These are phyloP conservation scores for Rhazya stricta DNA, from an alignment of 257 asterid genomes.

Conservation along the genomic window DNA sequence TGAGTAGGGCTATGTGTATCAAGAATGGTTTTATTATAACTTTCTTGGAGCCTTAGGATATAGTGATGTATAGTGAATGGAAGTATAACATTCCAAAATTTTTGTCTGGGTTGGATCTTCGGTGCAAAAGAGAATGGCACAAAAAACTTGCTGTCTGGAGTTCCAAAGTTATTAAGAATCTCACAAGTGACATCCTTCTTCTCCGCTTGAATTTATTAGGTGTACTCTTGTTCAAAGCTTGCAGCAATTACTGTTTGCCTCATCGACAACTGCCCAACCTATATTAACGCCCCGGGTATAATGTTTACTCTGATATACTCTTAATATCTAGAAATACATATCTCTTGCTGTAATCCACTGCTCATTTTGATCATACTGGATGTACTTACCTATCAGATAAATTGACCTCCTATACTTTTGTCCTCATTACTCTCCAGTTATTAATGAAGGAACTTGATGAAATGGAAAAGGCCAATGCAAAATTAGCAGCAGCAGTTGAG, in stretches of 20 bases:
- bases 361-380: background rate
- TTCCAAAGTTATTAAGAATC: conserved; percentile 7
- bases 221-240: conserved; percentile 88
- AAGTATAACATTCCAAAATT: background rate
- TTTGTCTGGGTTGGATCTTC: background rate
- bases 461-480: conserved; percentile 87
- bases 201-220: conserved; percentile 39
- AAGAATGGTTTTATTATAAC: background rate
- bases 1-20: background rate
- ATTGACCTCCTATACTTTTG: background rate
- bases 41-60: background rate
- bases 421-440: conserved; percentile 33
- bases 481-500: conserved; percentile 88
- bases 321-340: background rate
- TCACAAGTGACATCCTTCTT: conserved; percentile 13
- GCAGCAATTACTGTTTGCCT: conserved; percentile 93
- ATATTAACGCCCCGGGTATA: conserved; percentile 90
- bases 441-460: conserved; percentile 94
- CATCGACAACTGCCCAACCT: conserved; percentile 96
- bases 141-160: background rate
- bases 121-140: background rate
- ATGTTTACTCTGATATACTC: conserved; percentile 5
- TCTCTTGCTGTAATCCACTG: background rate
- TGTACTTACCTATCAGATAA: background rate
- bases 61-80: background rate